A percentile compares a stretch with the other conserved stretches of the same genome.
phyloP scores from a whole-genome alignment of 371 early-diverging fungal species.

The Actinomortierella ambigua region DNA sequence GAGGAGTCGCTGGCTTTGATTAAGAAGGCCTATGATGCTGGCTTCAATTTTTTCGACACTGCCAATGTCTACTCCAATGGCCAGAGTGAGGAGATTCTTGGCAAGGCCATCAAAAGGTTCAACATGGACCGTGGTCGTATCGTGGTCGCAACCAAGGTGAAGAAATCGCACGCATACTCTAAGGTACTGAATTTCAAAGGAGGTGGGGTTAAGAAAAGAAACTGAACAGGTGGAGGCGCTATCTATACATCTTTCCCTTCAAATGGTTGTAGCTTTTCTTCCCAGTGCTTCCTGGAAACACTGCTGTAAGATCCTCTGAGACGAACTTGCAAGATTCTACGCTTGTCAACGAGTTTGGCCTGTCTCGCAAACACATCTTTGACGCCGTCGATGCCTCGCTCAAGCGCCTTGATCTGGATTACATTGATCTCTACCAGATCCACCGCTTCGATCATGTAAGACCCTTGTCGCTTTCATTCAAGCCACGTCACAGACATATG shows the following conservation, averaged over 20 bases:
- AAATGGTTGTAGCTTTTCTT: too few species aligned
- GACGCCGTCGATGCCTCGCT: slow-evolving; percentile 30
- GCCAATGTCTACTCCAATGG: slow-evolving; percentile 64
- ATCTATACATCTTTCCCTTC: too few species aligned
- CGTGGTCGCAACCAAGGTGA: too few species aligned
- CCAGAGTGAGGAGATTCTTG: slow-evolving; percentile 57
- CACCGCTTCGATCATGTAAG: slow-evolving; percentile 39
- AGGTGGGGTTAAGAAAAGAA: too few species aligned
- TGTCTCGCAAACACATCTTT: neutral
- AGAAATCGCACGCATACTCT: too few species aligned
- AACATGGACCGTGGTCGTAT: slow-evolving; percentile 1
- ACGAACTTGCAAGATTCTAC: too few species aligned
- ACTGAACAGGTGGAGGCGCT: too few species aligned
- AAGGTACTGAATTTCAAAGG: too few species aligned
- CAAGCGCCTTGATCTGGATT: slow-evolving; percentile 55
- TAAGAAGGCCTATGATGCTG: neutral
- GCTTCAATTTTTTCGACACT: slow-evolving; percentile 47
- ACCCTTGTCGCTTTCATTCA: too few species aligned
- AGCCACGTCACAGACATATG: too few species aligned
- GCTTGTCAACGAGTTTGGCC: neutral
- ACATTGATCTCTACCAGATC: slow-evolving; percentile 79
- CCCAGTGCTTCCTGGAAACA: too few species aligned
- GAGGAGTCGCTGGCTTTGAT: slow-evolving; percentile 39
- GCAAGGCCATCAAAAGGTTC: slow-evolving; percentile 34
- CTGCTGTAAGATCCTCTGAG: too few species aligned